Evolutionary conservation across 2,329 filamentous ascomycete genomes (phyloP), one percentile per base, ranked within the genome.

Genomic region (Cladosporium sp.): DNA sequence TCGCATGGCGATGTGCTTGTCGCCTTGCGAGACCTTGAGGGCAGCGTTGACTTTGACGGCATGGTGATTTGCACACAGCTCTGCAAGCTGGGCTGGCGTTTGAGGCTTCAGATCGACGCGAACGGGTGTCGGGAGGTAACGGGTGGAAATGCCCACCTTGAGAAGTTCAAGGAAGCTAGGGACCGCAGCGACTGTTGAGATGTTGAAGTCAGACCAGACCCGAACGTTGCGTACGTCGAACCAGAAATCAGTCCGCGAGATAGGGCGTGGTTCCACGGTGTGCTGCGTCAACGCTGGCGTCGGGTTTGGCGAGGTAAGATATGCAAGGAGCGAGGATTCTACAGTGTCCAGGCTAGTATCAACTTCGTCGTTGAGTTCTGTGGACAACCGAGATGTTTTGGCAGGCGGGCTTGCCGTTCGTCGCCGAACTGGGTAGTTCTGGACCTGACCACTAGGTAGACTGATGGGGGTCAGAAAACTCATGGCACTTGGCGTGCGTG

Each of bases 181-280:
- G 45, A 96, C 84, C 5, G 83, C 78, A 64, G 87, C 80, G 70
- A 97, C 86, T 58, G 86, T 85, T 55, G 80, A 73, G 10, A 89
- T 77, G 63, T 84, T 90, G 81, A 97, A 97, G 65, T 84, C 82
- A 52, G 82, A 83, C 93, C 93, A 97, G 61, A 85, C 82, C 61
- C 90, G 85, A 64, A 97, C 80, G 71, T 95, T 93, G 65, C 93
- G 89, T 58, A 96, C 83, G 68, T 97, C 93, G 89, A 91, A 97
- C 93, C 93, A 97, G 74, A 93, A 96, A 77, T 96, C 86, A 72
- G 87, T 90, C 66, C 82, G 87, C 74, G 80, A 83, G 68, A 80
- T 86, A 71, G 85, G 89, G 75, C 85, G 71, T 70, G 88, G 86
- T 59, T 88, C 89, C 64, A 93, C 83, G 34, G 65, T 64, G 64